Evolutionary conservation across 345 rosid species (phyloP).

Genomic region (Conringia planisiliqua): DNA sequence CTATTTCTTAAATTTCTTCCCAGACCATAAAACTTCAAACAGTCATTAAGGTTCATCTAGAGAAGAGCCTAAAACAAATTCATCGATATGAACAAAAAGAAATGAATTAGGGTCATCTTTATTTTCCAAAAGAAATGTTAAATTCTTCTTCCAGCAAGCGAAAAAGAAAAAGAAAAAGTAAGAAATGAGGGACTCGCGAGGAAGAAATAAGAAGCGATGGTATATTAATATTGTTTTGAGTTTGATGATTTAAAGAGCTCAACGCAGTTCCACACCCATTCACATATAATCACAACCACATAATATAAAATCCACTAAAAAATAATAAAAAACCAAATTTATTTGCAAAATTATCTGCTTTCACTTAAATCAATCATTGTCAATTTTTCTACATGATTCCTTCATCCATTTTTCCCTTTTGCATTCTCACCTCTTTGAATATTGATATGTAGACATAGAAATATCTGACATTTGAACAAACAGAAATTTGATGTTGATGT

Average conservation of each 20-base stretch:
- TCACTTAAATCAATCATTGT: neutral
- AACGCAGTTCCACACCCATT: neutral
- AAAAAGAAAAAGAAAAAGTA: neutral
- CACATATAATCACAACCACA: neutral
- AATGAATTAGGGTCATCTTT: neutral
- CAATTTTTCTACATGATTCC: neutral
- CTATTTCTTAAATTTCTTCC: slow-evolving; percentile 4
- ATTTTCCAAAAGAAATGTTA: neutral
- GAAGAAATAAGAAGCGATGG: neutral
- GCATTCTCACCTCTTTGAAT: neutral
- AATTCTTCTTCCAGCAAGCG: neutral
- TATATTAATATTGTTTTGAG: neutral
- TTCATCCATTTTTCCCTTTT: neutral
- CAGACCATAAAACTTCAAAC: neutral
- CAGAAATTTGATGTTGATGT: neutral
- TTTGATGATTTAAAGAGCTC: slow-evolving; percentile 2
- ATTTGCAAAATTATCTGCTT: neutral
- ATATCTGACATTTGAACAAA: neutral
- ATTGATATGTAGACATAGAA: neutral
- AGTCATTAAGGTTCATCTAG: neutral
- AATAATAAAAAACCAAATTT: neutral
- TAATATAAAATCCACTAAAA: neutral
- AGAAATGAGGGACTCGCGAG: neutral
- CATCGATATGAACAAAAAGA: neutral
- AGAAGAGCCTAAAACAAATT: neutral